Evolutionary conservation across 139 green algal genomes (phyloP), one percentile per base, ranked within the genome.

Genomic region (Deuterostichococcus epilithicus): DNA sequence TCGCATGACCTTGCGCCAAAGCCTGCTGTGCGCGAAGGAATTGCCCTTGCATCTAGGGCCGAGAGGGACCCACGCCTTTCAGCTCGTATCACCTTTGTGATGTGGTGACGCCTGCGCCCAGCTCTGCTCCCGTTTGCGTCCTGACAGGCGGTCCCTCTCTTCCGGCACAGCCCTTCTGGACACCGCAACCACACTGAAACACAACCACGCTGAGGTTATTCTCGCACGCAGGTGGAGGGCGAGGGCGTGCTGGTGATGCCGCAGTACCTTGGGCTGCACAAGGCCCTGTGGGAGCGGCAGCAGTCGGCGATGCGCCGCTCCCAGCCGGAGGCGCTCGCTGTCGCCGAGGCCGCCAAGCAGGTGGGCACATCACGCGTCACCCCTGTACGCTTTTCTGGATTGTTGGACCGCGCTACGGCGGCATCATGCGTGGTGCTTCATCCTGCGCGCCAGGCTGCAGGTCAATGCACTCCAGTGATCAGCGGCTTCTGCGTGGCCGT

Each of bases 251-350:
- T 93, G 74, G 65, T 82, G 34, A 76, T 86, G 34, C 84, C 88
- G 2, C 79, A 91, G 34, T 77, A 84, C 74, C 67, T 89, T 52
- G 25, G 44, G 13, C 83, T 95, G 78, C 84, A 90, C 73, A 77
- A 82, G 45, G 78, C 81, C 65, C 88, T 96, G 70, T 97, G 92
- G 93, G 73, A 77, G 36, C 83, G 89, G 25, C 88, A 94, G 83
- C 75, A 75, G 1, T 67, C 52, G 2, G 90, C 90, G 10, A 68
- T 93, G 32, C 39, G 78, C 5, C 73, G 76, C 20, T 60, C 79
- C 0, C 28, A 66, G 30, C 82, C 86, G 30, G 84, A 79, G 30
- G 76, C 79, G 18, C 15, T 76, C 22, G 83, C 82, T 34, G 78
- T 69, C 2, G 85, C 75, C 20, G 78, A 76, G 32, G 79, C 72